phyloP scores from a whole-genome alignment of 352 stramenopile species.

The Pythium dissotocum region DNA sequence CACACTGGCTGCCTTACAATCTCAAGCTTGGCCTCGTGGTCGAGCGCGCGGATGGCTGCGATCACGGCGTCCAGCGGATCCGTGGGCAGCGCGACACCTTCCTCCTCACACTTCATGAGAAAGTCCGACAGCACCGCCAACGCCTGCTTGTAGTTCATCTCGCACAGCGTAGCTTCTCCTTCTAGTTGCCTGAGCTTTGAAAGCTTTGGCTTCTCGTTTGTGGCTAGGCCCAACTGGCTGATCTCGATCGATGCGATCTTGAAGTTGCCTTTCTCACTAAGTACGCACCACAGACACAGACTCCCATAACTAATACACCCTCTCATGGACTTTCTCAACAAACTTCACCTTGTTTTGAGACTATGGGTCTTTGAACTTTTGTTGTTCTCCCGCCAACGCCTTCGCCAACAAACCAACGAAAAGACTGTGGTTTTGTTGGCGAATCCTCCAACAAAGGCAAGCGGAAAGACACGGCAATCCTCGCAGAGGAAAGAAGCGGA shows the following conservation, averaged over 20 bases:
- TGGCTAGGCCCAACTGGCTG: not conserved
- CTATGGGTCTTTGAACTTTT: constrained; percentile 21
- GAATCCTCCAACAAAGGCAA: not conserved
- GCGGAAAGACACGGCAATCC: not conserved
- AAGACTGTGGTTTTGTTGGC: not conserved
- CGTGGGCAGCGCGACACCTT: constrained; percentile 44
- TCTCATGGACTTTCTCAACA: not conserved
- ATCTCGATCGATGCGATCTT: not conserved
- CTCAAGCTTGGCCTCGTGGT: constrained; percentile 38
- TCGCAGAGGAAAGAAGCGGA: not conserved
- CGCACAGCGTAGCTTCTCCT: not conserved
- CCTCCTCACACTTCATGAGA: constrained; percentile 63
- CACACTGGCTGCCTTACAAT: constrained; percentile 25
- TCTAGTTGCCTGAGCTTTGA: not conserved
- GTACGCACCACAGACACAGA: not conserved
- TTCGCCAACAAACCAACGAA: not conserved
- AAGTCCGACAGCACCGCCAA: constrained; percentile 60
- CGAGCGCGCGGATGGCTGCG: constrained; percentile 42
- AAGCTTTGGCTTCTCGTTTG: not conserved
- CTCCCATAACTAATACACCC: not conserved
- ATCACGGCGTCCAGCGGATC: constrained; percentile 48
- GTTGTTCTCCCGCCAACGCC: constrained; percentile 10
- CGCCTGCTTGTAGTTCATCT: constrained; percentile 60
- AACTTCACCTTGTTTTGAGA: not conserved
- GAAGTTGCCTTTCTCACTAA: constrained; percentile 6